These are phyloP conservation scores for Aspergillus piperis DNA, from an alignment of 2,329 filamentous ascomycete genomes.

Conservation along the genomic window DNA sequence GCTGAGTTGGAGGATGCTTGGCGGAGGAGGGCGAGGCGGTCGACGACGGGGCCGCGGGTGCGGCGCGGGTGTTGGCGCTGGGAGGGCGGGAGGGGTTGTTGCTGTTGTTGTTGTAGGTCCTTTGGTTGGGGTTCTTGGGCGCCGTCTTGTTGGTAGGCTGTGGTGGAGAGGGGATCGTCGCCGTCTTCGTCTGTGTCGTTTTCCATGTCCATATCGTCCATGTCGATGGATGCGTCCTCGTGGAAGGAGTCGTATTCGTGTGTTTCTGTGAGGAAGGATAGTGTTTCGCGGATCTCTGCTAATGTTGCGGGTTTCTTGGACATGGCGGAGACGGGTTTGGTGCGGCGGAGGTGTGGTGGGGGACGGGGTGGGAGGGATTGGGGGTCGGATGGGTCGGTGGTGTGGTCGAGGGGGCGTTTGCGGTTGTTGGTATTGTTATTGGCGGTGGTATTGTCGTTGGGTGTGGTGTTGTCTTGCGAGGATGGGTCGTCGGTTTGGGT, in stretches of 20 bases:
- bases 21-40: slow-evolving; percentile 47
- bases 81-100: slow-evolving; percentile 31
- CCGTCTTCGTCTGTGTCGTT: slow-evolving; percentile 30
- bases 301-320: slow-evolving; percentile 71
- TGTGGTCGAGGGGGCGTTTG: slow-evolving; percentile 45
- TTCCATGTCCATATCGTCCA: slow-evolving; percentile 52
- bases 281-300: slow-evolving; percentile 77
- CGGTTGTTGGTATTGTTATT: slow-evolving; percentile 33
- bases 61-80: slow-evolving; percentile 40
- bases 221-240: slow-evolving; percentile 53
- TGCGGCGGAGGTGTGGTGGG: slow-evolving; percentile 62
- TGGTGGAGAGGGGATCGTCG: no score
- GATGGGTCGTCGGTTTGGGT: slow-evolving; percentile 39
- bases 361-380: slow-evolving; percentile 45
- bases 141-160: neutral
- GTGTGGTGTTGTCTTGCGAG: slow-evolving; percentile 27
- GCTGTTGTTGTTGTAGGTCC: slow-evolving; percentile 16
- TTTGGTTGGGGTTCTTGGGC: slow-evolving; percentile 7
- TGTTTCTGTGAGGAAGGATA: slow-evolving; percentile 79
- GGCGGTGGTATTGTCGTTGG: neutral
- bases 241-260: slow-evolving; percentile 58
- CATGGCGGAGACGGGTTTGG: slow-evolving; percentile 52
- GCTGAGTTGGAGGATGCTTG: slow-evolving; percentile 49
- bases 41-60: slow-evolving; percentile 45
- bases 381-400: slow-evolving; percentile 36